These are phyloP conservation scores for Lepraria neglecta DNA, from an alignment of 495 filamentous ascomycete species.

Conservation along the genomic window DNA sequence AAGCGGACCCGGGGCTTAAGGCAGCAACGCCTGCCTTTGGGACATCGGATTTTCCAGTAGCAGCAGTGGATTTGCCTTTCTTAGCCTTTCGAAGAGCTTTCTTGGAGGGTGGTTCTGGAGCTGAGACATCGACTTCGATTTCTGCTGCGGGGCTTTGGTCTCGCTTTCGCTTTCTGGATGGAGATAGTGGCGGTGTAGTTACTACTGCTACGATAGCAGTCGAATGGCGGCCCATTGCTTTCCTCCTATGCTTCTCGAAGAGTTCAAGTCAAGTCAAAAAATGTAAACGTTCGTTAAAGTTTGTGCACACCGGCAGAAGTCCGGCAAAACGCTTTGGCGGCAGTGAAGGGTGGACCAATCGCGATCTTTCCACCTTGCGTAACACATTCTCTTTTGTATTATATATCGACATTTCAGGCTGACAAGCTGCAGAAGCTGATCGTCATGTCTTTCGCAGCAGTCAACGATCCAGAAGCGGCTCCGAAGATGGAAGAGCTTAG, in stretches of 20 bases:
- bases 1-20: slow-evolving; percentile 25
- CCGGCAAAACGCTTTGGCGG: slow-evolving; percentile 3
- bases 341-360: too few species aligned
- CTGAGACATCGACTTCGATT: slow-evolving; percentile 80
- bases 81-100: slow-evolving; percentile 76
- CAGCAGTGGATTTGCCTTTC: slow-evolving; percentile 53
- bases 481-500: background rate
- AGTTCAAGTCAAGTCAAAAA: background rate
- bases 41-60: slow-evolving; percentile 30
- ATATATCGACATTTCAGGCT: background rate
- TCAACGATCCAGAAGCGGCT: slow-evolving; percentile 8
- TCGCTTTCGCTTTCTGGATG: slow-evolving; percentile 67
- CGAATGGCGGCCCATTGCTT: slow-evolving; percentile 15
- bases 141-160: slow-evolving; percentile 45
- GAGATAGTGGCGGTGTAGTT: slow-evolving; percentile 18
- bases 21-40: slow-evolving; percentile 32
- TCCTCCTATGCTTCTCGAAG: background rate
- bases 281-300: background rate
- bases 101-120: slow-evolving; percentile 90
- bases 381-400: too few species aligned
- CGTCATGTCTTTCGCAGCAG: slow-evolving; percentile 17
- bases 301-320: background rate
- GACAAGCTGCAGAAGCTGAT: background rate
- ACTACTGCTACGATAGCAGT: background rate
- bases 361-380: too few species aligned